Base-by-base conservation (phyloP, 169 alveolate species). In the Fabrea salina region DNA sequence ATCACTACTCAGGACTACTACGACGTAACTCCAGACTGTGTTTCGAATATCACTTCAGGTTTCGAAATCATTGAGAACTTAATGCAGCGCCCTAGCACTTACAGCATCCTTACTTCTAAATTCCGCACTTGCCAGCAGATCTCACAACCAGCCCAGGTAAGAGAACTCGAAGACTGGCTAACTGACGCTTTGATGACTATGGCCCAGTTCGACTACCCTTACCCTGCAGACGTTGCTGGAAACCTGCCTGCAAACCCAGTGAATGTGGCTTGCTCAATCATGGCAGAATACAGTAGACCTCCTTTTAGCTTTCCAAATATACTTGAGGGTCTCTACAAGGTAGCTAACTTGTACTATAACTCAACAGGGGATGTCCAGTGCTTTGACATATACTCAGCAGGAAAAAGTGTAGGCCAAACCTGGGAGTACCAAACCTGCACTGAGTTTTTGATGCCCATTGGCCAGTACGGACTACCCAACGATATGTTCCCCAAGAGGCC, bases 121-220 rank as follows among this genome's bases (percentile, higher is more conserved):
- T 58, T 58, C 71, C 22, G 33, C 35, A 27, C 71, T 6, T 58
- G 71, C 41, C 41, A 22, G 35, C 33, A 37, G 33, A 58, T 58
- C 5, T 22, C 22, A 58, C 27, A 22, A 5, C 35, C 19, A 27
- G 35, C 43, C 33, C 43, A 58, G 2, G 71, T 58, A 22, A 11
- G 25, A 25, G 71, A 37, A 3, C 33, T 58, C 25, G 71, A 58
- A 58, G 71, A 58, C 27, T 58, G 22, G 43, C 16, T 58, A 22
- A 58, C 47, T 22, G 43, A 35, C 0, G 90, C 87, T 16, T 82
- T 58, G 59, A 30, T 82, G 4, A 82, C 79, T 58, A 85, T 89
- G 91, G 84, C 94, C 4, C 86, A 85, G 90, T 79, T 88, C 16
- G 80, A 89, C 49, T 89, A 89, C 59, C 94, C 94, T 33, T 83